Evolutionary conservation across 371 early-diverging fungal species (phyloP).

Genomic region (Circinella minor): DNA sequence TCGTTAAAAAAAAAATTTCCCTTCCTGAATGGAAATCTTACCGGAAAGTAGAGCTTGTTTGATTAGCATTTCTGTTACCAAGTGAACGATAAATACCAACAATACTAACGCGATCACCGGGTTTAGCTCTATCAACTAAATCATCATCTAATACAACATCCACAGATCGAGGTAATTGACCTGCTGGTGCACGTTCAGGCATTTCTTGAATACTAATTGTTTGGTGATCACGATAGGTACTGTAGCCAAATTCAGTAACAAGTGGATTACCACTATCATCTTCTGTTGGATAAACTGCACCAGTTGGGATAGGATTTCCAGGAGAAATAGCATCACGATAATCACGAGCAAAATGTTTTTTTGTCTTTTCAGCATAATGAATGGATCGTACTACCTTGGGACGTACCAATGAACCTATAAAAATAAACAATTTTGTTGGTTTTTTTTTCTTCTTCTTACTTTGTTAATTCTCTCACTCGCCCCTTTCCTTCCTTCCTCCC

Average conservation of each 20-base stretch:
- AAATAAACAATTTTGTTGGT: not conserved
- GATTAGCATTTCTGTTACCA: slow-evolving; percentile 76
- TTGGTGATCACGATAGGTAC: slow-evolving; percentile 96
- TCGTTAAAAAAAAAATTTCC: slow-evolving; percentile 4
- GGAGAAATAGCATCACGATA: slow-evolving; percentile 84
- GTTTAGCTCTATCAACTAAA: slow-evolving; percentile 96
- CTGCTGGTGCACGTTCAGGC: slow-evolving; percentile 99
- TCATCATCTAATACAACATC: slow-evolving; percentile 98
- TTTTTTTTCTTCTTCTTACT: not conserved
- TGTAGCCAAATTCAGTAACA: slow-evolving; percentile 95
- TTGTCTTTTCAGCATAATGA: slow-evolving; percentile 91
- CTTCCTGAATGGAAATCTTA: slow-evolving; percentile 25
- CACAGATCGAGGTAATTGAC: slow-evolving; percentile 96
- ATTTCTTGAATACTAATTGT: slow-evolving; percentile 98
- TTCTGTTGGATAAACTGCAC: slow-evolving; percentile 81
- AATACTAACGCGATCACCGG: slow-evolving; percentile 98
- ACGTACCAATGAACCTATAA: slow-evolving; percentile 87
- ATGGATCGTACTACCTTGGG: slow-evolving; percentile 96
- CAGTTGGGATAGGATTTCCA: slow-evolving; percentile 68
- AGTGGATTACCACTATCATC: slow-evolving; percentile 94
- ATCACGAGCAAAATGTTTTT: slow-evolving; percentile 85
- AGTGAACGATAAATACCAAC: slow-evolving; percentile 96
- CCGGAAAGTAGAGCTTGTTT: slow-evolving; percentile 87
- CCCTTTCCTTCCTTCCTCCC: no score
- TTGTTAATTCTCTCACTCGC: no score